A percentile compares a stretch with the other conserved stretches of the same genome.
These are phyloP conservation scores for Leccinellum luteum DNA, from an alignment of 768 basidiomycete genomes.

Conservation along the genomic window DNA sequence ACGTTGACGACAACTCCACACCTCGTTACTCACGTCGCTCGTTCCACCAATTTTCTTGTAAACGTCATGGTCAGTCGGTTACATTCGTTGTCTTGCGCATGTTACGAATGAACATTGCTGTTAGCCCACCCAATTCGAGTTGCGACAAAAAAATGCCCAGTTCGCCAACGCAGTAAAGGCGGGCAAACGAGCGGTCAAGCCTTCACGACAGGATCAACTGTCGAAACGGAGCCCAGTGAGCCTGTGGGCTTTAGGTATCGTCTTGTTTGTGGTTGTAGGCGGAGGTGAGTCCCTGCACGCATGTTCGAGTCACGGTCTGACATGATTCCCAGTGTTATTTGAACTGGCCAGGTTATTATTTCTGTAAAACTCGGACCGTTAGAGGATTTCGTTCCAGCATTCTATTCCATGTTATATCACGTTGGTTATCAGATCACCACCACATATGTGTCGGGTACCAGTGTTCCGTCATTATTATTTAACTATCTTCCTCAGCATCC, in stretches of 20 bases:
- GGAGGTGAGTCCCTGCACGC: constrained; percentile 57
- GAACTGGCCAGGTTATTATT: constrained; percentile 68
- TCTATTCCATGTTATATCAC: not conserved
- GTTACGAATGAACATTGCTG: not conserved
- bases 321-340: constrained; percentile 56
- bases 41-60: constrained; percentile 11
- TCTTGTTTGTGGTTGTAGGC: constrained; percentile 76
- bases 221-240: constrained; percentile 74
- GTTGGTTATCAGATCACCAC: constrained; percentile 4
- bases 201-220: constrained; percentile 67
- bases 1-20: constrained; percentile 10
- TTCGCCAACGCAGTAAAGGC: constrained; percentile 70
- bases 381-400: constrained; percentile 1
- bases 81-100: not conserved
- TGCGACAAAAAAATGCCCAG: constrained; percentile 76
- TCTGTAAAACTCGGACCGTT: constrained; percentile 40
- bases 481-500: constrained; percentile 39
- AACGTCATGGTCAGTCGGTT: constrained; percentile 32
- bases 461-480: constrained; percentile 10
- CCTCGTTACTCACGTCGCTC: constrained; percentile 31
- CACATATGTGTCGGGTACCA: constrained; percentile 10
- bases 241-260: constrained; percentile 67
- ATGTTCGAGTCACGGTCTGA: constrained; percentile 3
- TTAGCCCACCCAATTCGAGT: constrained; percentile 80
- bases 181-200: constrained; percentile 75